A percentile compares a stretch with the other conserved stretches of the same genome.
These are phyloP conservation scores for Botryosphaeria dothidea DNA, from an alignment of 2,329 filamentous ascomycete genomes.

Conservation along the genomic window DNA sequence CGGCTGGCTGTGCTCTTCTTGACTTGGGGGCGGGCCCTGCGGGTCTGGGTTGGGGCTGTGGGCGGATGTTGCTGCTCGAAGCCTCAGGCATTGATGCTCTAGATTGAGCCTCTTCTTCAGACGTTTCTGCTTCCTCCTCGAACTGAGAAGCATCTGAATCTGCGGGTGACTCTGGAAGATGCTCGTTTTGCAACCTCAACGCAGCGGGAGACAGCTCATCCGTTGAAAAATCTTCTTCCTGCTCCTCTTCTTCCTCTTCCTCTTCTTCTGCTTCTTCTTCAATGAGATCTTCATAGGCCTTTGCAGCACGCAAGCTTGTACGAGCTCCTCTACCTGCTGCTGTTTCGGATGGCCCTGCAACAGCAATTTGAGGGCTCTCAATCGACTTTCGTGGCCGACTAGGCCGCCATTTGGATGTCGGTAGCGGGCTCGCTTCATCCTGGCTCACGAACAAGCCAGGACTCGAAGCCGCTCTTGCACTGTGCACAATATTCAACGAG, in stretches of 20 bases:
- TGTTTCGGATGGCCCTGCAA: neutral
- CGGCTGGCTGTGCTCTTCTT: conserved; percentile 18
- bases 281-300: neutral
- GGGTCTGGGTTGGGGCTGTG: conserved; percentile 19
- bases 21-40: conserved; percentile 21
- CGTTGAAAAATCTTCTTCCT: conserved; percentile 18
- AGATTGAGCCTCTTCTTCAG: conserved; percentile 1
- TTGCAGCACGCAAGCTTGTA: neutral
- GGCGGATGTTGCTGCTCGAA: conserved; percentile 9
- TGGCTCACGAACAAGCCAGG: neutral
- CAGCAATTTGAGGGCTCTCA: neutral
- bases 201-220: conserved; percentile 8
- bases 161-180: neutral
- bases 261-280: neutral
- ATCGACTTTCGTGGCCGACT: conserved; percentile 11
- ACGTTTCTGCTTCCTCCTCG: conserved; percentile 21
- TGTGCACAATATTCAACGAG: neutral
- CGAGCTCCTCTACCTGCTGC: neutral
- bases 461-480: neutral
- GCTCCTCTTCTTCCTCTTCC: neutral
- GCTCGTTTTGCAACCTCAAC: neutral
- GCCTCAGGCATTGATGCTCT: neutral
- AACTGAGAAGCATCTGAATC: conserved; percentile 20
- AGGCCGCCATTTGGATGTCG: neutral
- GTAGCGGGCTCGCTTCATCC: neutral